Evolutionary conservation across 495 filamentous ascomycete genomes (phyloP).

Genomic region (Xylaria telfairii): DNA sequence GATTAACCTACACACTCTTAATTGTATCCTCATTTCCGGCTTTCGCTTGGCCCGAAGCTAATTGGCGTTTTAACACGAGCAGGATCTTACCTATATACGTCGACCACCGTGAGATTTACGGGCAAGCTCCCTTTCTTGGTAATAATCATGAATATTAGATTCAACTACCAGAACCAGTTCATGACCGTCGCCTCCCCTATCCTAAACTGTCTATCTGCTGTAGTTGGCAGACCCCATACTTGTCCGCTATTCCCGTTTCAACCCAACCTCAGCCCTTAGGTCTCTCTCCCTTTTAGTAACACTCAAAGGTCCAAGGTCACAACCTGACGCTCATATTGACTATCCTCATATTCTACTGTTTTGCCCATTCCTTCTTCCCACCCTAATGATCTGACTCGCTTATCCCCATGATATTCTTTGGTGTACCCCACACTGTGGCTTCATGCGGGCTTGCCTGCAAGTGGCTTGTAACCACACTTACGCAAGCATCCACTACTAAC

Average conservation of each 20-base stretch:
- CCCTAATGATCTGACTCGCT: slow-evolving; percentile 3
- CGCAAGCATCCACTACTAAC: slow-evolving; percentile 14
- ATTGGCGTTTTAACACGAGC: neutral
- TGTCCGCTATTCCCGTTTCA: neutral
- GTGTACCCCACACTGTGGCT: slow-evolving; percentile 22
- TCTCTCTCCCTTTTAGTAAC: neutral
- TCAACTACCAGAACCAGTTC: neutral
- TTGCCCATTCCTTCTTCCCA: neutral
- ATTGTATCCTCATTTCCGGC: neutral
- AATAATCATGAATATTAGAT: neutral
- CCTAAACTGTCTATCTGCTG: neutral
- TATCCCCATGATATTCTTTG: slow-evolving; percentile 13
- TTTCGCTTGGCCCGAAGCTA: neutral
- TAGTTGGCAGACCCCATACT: neutral
- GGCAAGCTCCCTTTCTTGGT: neutral
- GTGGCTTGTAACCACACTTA: slow-evolving; percentile 10
- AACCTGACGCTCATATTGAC: neutral
- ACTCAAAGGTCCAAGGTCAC: neutral
- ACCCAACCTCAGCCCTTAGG: neutral
- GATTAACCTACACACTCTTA: neutral
- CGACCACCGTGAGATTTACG: neutral
- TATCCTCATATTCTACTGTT: neutral
- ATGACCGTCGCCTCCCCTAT: neutral
- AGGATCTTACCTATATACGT: too few species aligned
- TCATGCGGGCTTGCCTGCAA: slow-evolving; percentile 17